Evolutionary conservation across 805 yeast genomes (phyloP), one percentile per base, ranked within the genome.

Genomic region (Saturnispora halmiae): DNA sequence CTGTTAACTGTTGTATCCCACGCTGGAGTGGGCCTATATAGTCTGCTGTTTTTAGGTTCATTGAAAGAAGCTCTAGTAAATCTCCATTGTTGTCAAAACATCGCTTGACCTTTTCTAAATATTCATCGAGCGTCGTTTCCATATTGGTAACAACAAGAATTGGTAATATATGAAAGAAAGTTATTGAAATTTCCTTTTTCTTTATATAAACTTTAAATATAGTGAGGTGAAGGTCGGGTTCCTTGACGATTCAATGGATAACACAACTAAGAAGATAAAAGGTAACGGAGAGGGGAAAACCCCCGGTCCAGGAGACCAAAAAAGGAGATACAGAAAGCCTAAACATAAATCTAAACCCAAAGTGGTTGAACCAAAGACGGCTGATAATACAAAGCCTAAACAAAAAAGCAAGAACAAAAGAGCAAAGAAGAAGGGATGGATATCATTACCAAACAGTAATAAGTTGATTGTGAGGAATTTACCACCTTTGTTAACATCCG

Each of bases 381-480:
- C n/a, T n/a, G n/a, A n/a, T n/a, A n/a, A n/a, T n/a, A n/a, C n/a
- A n/a, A n/a, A n/a, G n/a, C n/a, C n/a, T n/a, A n/a, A 28, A 24
- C 25, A 18, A 34, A 22, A 22, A 24, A 11, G 9, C 29, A 32
- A 26, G 25, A 31, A 21, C 8, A 27, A 6, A 25, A 22, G 36
- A 22, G 28, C 31, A 25, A 34, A 40, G 32, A 44, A 29, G 31
- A 25, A 26, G 6, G 24, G 14, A 14, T 7, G 34, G 14, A 15
- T 15, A 30, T 19, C n/a, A n/a, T n/a, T 18, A 4, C 20, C 15
- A 27, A 28, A 14, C n/a, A 11, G 34, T 16, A 36, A 24, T n/a
- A 66, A 66, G 43, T 34, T 67, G 2, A 58, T 55, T 0, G 53
- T 71, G 2, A 59, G 77, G 40, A 51, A 65, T 6, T 52, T 73